These are phyloP conservation scores for Rhizophora apiculata DNA, from an alignment of 345 rosid species.

Conservation along the genomic window DNA sequence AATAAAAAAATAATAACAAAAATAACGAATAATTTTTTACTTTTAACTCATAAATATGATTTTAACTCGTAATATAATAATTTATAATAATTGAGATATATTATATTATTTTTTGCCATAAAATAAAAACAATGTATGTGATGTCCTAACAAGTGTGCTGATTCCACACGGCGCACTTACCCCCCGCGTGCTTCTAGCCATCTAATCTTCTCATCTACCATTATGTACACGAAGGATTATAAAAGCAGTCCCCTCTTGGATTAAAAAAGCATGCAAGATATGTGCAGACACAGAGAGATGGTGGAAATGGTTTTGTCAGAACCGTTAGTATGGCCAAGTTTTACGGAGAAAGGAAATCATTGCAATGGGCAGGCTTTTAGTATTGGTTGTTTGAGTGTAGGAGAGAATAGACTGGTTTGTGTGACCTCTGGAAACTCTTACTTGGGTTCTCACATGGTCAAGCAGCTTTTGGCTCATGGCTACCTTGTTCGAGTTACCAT, in stretches of 20 bases:
- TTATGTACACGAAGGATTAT: no score
- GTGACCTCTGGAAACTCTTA: slow-evolving; percentile 41
- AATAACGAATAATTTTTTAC: no score
- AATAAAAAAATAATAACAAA: no score
- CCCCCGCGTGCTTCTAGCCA: slow-evolving; percentile 23
- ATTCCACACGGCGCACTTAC: slow-evolving; percentile 1
- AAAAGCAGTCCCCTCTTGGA: background rate
- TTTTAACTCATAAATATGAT: no score
- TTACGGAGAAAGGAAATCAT: slow-evolving; percentile 9
- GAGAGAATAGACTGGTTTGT: slow-evolving; percentile 36
- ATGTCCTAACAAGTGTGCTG: background rate
- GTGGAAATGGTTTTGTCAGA: slow-evolving; percentile 12
- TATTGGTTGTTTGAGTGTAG: slow-evolving; percentile 15
- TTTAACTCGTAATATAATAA: no score
- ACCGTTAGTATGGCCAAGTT: slow-evolving; percentile 4
- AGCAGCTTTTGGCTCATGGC: slow-evolving; percentile 33
- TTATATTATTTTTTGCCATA: no score
- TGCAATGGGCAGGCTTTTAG: slow-evolving; percentile 12
- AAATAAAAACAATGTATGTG: no score
- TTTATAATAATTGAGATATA: background rate
- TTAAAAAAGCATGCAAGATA: background rate
- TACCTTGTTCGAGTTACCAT: slow-evolving; percentile 38
- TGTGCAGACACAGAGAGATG: background rate
- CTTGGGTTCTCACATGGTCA: slow-evolving; percentile 31
- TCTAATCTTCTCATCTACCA: slow-evolving; percentile 32